Evolutionary conservation across 805 yeast genomes (phyloP), one percentile per base, ranked within the genome.

Genomic region (Saccharomyces paradoxus): DNA sequence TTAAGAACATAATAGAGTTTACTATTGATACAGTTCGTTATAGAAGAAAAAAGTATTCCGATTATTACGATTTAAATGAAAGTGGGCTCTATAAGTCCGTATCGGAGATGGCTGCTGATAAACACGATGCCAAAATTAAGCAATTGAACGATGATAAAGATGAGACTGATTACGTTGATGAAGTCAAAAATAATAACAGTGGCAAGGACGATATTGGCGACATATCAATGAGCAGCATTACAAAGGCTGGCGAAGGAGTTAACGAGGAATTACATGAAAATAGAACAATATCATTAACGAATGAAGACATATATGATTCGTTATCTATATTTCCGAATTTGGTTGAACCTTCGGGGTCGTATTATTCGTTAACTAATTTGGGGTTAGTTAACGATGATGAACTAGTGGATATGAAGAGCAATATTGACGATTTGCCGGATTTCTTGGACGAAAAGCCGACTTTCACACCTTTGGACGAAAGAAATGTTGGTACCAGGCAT

Each of bases 11-110:
- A 10, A 71, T 92, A 5, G 94, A 89, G 62, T 80, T 81, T 58
- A 82, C 89, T 2, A 79, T 89, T 48, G 95, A 87, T 63, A 79
- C 83, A 2, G 86, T 85, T 6, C 78, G 84, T 56, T 82, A 81
- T 62, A 72, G 90, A 50, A 78, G 77, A 58, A 73, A 75, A 49
- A 79, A 77, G 55, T 71, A 72, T 51, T 71, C 73, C 22, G 70
- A 70, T 22, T 68, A 64, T 24, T 67, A 62, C 58, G 74, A 70
- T 55, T 32, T 69, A 22, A 63, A 65, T 54, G 69, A 66, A 27
- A 65, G 59, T 47, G 70, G 72, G 17, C 54, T 67, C 9, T 68
- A 65, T 54, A 59, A 61, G 29, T 67, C 69, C 7, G 67, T 66
- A 1, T 50, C 68, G 1, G 57, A 57, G 4, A 55, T 54, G 31